Conservation (phyloP, 1,139 yeast genomes). For the Blastobotrys elegans region DNA sequence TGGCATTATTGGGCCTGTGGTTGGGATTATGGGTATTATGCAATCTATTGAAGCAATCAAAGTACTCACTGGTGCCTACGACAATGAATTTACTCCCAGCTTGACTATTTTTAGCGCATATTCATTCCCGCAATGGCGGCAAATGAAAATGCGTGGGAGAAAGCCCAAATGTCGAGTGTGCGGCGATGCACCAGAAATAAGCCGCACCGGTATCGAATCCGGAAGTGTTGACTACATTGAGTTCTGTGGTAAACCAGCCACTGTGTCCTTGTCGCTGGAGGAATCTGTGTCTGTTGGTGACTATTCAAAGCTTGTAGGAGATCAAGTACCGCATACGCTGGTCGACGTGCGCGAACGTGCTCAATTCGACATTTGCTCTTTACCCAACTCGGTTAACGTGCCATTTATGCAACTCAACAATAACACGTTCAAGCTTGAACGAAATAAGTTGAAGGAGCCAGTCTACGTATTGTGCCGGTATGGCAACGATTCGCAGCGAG, state of each 20-base stretch:
- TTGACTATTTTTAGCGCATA: conserved; percentile 68
- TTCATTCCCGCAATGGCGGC: conserved; percentile 63
- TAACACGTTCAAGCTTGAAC: conserved; percentile 9
- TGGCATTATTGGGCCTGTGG: conserved; percentile 94
- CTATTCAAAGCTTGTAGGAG: conserved; percentile 28
- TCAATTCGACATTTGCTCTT: conserved; percentile 63
- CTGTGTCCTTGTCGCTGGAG: conserved; percentile 35
- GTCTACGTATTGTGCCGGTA: conserved; percentile 64
- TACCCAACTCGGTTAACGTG: conserved; percentile 58
- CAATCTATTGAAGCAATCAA: conserved; percentile 89
- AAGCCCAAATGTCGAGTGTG: conserved; percentile 62
- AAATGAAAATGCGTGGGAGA: conserved; percentile 74
- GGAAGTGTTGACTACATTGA: conserved; percentile 56
- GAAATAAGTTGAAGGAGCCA: conserved; percentile 18
- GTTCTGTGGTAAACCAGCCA: conserved; percentile 66
- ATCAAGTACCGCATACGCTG: conserved; percentile 34
- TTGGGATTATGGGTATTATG: conserved; percentile 81
- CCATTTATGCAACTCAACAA: conserved; percentile 48
- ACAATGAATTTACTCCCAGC: conserved; percentile 54
- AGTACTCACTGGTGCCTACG: conserved; percentile 55
- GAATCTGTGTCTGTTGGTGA: conserved; percentile 53
- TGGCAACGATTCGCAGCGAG: conserved; percentile 89
- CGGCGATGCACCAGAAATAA: conserved; percentile 46
- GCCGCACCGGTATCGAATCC: conserved; percentile 41
- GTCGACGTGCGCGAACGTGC: conserved; percentile 80